Evolutionary conservation across 495 filamentous ascomycete genomes (phyloP), one percentile per base, ranked within the genome.

Genomic region (Penicillium goetzii): DNA sequence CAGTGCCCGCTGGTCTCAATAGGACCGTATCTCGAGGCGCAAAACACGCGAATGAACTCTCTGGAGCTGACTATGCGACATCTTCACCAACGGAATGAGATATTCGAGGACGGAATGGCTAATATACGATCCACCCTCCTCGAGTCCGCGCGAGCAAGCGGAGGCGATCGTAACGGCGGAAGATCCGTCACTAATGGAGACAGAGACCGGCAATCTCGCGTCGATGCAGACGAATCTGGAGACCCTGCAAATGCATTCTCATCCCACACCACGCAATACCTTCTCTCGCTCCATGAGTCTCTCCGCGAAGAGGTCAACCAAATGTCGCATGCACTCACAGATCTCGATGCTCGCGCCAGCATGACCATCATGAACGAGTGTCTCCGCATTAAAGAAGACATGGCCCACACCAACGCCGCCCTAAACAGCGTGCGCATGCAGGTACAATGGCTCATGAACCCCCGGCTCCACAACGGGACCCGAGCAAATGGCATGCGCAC

Each of bases 281-380:
- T 91, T 0, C 81, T 91, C 19, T 86, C 84, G 8, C 83, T 90
- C 25, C 88, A 90, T 59, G 88, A 91, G 61, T 86, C 86, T 49
- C 82, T 91, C 21, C 84, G 89, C 1, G 81, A 86, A 26, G 88
- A 91, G 66, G 81, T 91, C 45, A 76, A 73, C 26, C 82, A 86
- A 47, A 71, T 90, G 53, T 83, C 82, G 0, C 82, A 83, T 25
- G 81, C 80, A n/a, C 74, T 88, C 26, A 80, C 79, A 5, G 87
- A 90, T 25, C 78, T 89, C 49, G 89, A 91, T 62, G 85, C 84
- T 12, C 83, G 86, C 25, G 84, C 86, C 30, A 88, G 81, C 69
- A 88, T 90, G 87, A 80, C 87, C 58, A 78, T 87, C 55, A 83
- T 91, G 78, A 90, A 88, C 69, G 88, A 90, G 72, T 86, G 78